phyloP scores from a whole-genome alignment of 345 rosid species.

The Ceriops decandra region DNA sequence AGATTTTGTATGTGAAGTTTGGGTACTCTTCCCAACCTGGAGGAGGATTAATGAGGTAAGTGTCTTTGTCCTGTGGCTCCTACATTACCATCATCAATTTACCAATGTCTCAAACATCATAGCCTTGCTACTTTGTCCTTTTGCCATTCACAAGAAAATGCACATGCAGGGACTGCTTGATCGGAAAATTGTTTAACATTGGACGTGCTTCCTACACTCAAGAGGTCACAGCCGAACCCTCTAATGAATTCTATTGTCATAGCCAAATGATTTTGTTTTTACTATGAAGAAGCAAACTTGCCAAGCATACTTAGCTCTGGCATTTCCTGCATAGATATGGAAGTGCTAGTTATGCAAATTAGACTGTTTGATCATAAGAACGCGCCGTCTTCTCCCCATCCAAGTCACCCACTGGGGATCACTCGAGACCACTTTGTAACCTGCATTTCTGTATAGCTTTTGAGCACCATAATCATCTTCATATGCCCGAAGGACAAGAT shows the following conservation, averaged over 20 bases:
- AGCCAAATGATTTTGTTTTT: background rate
- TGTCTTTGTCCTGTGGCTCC: background rate
- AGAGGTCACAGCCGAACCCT: no score
- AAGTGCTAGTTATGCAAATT: background rate
- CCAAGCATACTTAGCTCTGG: background rate
- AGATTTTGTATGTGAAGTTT: conserved; percentile 80
- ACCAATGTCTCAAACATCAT: no score
- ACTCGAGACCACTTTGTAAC: conserved; percentile 50
- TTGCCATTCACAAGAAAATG: no score
- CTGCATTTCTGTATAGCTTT: conserved; percentile 60
- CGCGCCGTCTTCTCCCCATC: conserved; percentile 71
- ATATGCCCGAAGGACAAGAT: conserved; percentile 65
- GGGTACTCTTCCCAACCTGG: conserved; percentile 80
- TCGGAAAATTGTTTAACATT: no score
- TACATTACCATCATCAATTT: background rate
- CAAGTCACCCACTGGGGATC: conserved; percentile 69
- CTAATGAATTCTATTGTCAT: background rate
- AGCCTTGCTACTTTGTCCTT: no score
- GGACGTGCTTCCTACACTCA: no score
- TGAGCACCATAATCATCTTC: conserved; percentile 79
- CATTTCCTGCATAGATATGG: background rate
- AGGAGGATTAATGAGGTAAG: conserved; percentile 53
- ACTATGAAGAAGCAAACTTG: background rate
- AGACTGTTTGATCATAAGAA: conserved; percentile 59
- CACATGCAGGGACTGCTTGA: no score